These are phyloP conservation scores for Poterioochromonas sp. DNA, from an alignment of 352 stramenopile species.

Conservation along the genomic window DNA sequence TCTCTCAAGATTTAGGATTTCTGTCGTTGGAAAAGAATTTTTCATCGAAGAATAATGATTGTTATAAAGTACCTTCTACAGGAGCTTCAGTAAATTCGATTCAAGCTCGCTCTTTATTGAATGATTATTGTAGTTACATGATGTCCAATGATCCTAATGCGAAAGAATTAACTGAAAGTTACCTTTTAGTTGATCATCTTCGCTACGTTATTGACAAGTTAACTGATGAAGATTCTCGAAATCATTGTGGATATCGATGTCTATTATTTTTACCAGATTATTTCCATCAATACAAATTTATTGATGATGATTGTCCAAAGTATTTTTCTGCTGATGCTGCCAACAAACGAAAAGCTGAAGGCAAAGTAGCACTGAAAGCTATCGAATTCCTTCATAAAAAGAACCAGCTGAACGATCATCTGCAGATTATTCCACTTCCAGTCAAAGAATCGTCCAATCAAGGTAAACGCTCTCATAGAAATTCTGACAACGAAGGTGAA, in stretches of 20 bases:
- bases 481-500: too few relatives aligned
- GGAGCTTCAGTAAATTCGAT: background rate
- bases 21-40: background rate
- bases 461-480: too few relatives aligned
- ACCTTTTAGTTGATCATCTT: too few relatives aligned
- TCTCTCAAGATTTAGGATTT: constrained; percentile 1
- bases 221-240: background rate
- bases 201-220: background rate
- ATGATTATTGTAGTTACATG: background rate
- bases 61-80: background rate
- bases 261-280: background rate
- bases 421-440: too few relatives aligned
- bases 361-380: background rate
- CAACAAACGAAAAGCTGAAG: background rate
- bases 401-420: background rate
- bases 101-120: background rate
- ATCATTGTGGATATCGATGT: background rate
- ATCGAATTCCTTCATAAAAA: background rate
- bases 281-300: too few relatives aligned
- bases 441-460: too few relatives aligned
- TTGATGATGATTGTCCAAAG: too few relatives aligned
- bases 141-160: background rate
- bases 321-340: background rate
- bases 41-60: too few relatives aligned
- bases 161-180: too few relatives aligned